Conservation (phyloP, 2,329 filamentous ascomycete species). For the Exophiala viscosa region DNA sequence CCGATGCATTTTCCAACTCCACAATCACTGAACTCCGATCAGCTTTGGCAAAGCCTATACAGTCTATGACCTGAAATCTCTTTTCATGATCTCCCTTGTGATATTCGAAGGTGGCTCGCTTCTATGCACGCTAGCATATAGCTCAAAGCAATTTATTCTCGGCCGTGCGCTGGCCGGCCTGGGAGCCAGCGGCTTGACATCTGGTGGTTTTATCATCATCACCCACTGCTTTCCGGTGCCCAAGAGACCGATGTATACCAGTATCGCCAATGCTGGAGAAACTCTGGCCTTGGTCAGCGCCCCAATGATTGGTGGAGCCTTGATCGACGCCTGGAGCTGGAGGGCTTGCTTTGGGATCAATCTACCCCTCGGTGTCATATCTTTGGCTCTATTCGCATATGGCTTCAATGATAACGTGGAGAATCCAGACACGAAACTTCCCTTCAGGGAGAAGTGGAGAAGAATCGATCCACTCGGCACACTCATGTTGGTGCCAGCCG, state of each 20-base stretch:
- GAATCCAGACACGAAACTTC: conserved; percentile 17
- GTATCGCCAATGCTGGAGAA: conserved; percentile 30
- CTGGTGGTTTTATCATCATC: conserved; percentile 22
- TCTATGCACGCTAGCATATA: conserved; percentile 39
- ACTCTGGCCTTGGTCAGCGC: conserved; percentile 30
- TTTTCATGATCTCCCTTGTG: conserved; percentile 42
- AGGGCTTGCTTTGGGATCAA: conserved; percentile 39
- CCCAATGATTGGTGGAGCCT: conserved; percentile 35
- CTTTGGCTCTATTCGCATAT: conserved; percentile 29
- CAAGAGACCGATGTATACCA: conserved; percentile 30
- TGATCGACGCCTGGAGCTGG: conserved; percentile 36
- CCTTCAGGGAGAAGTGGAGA: conserved; percentile 29
- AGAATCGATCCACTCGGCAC: conserved; percentile 35
- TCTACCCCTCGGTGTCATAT: conserved; percentile 43
- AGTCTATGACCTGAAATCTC: conserved; percentile 45
- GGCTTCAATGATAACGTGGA: conserved; percentile 24
- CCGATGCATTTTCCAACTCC: too few species aligned
- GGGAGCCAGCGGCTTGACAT: conserved; percentile 27
- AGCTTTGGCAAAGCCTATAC: conserved; percentile 45
- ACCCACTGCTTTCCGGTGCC: conserved; percentile 28
- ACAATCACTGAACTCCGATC: neutral
- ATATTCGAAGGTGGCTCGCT: conserved; percentile 51
- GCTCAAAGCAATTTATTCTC: conserved; percentile 27
- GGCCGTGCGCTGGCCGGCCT: conserved; percentile 34
- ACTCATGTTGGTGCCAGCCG: conserved; percentile 33